phyloP scores from a whole-genome alignment of 106 monocot species.

The Acorus gramineus region DNA sequence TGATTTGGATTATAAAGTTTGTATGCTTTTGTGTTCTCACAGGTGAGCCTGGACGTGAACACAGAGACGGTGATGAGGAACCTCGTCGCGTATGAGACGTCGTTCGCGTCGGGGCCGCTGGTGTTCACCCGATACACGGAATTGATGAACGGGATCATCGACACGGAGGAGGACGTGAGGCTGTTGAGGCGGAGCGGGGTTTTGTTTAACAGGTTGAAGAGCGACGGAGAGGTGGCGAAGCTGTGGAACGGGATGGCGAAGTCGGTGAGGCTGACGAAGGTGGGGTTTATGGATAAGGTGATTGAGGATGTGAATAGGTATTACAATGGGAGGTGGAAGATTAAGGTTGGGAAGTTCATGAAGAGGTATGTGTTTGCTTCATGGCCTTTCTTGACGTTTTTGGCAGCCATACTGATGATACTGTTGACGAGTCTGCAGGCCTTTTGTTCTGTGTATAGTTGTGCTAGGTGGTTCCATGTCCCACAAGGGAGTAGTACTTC shows the following conservation, averaged over 20 bases:
- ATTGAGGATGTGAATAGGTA: constrained; percentile 41
- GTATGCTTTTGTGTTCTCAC: too few relatives aligned
- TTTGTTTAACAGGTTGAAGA: constrained; percentile 44
- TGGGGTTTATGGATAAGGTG: constrained; percentile 31
- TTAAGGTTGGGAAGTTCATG: constrained; percentile 23
- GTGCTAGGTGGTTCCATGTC: constrained; percentile 14
- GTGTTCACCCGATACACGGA: constrained; percentile 50
- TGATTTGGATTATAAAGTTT: too few relatives aligned
- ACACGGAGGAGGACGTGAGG: constrained; percentile 42
- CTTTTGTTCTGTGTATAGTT: constrained; percentile 38
- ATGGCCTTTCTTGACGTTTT: constrained; percentile 35
- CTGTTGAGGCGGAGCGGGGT: constrained; percentile 27
- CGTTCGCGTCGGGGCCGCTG: constrained; percentile 28
- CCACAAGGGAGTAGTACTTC: too few relatives aligned
- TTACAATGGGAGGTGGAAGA: constrained; percentile 25
- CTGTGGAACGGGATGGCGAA: constrained; percentile 58
- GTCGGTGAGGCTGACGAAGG: constrained; percentile 34
- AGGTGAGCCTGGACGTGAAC: constrained; percentile 30
- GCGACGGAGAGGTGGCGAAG: constrained; percentile 36
- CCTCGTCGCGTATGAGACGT: constrained; percentile 49
- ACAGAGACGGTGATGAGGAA: constrained; percentile 37
- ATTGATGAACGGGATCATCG: constrained; percentile 67
- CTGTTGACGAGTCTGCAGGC: constrained; percentile 28
- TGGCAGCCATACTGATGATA: constrained; percentile 31
- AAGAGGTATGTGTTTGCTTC: constrained; percentile 40